These are phyloP conservation scores for Oryza nivara DNA, from an alignment of 176 grass and related monocot species.

Conservation along the genomic window DNA sequence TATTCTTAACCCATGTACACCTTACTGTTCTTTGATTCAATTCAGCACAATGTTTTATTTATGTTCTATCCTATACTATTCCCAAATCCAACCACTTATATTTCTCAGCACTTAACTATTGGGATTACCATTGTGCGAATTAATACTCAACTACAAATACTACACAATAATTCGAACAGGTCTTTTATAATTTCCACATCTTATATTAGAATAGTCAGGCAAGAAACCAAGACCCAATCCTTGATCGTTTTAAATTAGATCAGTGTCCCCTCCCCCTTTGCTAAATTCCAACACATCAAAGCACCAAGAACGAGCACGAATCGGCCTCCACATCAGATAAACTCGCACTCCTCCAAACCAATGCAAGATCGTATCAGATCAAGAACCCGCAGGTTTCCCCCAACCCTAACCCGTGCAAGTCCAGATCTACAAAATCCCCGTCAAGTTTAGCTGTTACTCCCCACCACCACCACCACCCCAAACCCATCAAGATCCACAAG, in stretches of 20 bases:
- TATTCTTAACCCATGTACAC: background rate
- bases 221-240: constrained; percentile 25
- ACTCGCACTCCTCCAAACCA: no score
- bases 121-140: background rate
- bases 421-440: background rate
- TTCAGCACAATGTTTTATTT: background rate
- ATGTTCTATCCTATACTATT: background rate
- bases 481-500: background rate
- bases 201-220: background rate
- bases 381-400: background rate
- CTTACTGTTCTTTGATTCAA: background rate
- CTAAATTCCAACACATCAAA: background rate
- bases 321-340: background rate
- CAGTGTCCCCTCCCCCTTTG: no score
- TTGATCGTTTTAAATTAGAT: background rate
- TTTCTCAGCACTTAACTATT: background rate
- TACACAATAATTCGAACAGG: background rate
- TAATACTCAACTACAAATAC: background rate
- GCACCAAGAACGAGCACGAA: background rate
- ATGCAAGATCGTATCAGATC: background rate
- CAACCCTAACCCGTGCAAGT: background rate
- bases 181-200: no score
- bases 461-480: background rate
- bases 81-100: background rate
- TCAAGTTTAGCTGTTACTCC: background rate